Conservation (phyloP, 805 yeast species). For the Hanseniaspora singularis region DNA sequence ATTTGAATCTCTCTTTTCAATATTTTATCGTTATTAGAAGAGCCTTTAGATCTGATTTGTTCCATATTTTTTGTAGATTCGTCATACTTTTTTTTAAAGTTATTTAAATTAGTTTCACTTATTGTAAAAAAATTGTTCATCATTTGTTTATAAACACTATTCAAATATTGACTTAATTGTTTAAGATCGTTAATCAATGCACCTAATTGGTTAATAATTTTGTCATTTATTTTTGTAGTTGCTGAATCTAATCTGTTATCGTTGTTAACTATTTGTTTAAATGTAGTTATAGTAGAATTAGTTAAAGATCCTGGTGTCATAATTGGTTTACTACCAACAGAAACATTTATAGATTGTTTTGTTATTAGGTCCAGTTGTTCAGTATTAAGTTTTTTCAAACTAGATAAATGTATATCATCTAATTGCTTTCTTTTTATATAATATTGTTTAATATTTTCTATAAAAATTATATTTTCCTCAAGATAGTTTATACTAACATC, state of each 20-base stretch:
- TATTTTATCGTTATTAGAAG: slow-evolving; percentile 47
- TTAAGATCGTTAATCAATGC: slow-evolving; percentile 4
- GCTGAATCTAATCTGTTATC: slow-evolving; percentile 4
- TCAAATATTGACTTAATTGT: slow-evolving; percentile 23
- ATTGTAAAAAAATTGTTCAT: slow-evolving; percentile 36
- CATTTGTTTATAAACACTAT: slow-evolving; percentile 41
- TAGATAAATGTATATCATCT: slow-evolving; percentile 72
- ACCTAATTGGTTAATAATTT: not conserved
- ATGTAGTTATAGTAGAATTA: slow-evolving; percentile 16
- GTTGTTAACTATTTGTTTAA: slow-evolving; percentile 7
- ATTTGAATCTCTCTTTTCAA: slow-evolving; percentile 60
- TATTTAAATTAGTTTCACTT: slow-evolving; percentile 12
- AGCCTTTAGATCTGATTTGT: slow-evolving; percentile 58
- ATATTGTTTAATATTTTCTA: slow-evolving; percentile 67
- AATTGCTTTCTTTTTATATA: slow-evolving; percentile 71
- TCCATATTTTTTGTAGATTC: slow-evolving; percentile 71
- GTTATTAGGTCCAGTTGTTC: slow-evolving; percentile 71
- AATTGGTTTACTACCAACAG: slow-evolving; percentile 85
- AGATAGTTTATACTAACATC: slow-evolving; percentile 73
- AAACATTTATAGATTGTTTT: slow-evolving; percentile 47
- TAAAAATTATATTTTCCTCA: slow-evolving; percentile 57
- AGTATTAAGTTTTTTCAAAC: slow-evolving; percentile 48
- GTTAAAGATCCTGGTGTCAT: slow-evolving; percentile 93
- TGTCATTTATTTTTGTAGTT: slow-evolving; percentile 2
- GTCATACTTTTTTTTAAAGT: slow-evolving; percentile 60